Percentiles rank a stretch among this genome's conserved stretches.
Conservation (phyloP, 169 alveolate species). For the Cryptosporidium xiaoi region DNA sequence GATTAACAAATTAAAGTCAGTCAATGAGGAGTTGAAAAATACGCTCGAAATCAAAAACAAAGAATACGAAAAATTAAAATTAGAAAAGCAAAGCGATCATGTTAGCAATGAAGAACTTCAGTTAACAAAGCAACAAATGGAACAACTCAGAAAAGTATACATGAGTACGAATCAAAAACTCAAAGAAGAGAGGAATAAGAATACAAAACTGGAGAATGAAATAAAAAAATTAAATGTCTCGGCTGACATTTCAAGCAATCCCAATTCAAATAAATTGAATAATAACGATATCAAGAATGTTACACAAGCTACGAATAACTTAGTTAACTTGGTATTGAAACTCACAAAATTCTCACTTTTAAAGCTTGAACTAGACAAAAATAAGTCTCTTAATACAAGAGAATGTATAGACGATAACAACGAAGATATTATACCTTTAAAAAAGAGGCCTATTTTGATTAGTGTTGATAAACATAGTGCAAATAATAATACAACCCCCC, state of each 20-base stretch:
- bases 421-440: neutral
- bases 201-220: conserved; percentile 52
- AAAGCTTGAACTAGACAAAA: conserved; percentile 6
- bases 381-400: neutral
- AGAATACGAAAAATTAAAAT: conserved; percentile 22
- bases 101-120: conserved; percentile 49
- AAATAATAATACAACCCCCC: too few species aligned
- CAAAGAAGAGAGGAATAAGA: conserved; percentile 53
- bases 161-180: conserved; percentile 71
- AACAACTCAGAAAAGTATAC: conserved; percentile 64
- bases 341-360: conserved; percentile 44
- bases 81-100: conserved; percentile 46
- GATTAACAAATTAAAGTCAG: conserved; percentile 1
- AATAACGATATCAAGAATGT: conserved; percentile 27
- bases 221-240: conserved; percentile 12
- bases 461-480: neutral
- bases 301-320: conserved; percentile 45
- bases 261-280: conserved; percentile 23
- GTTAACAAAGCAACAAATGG: conserved; percentile 64
- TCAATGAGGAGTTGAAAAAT: conserved; percentile 12
- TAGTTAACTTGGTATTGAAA: conserved; percentile 31
- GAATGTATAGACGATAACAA: neutral
- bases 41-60: neutral
- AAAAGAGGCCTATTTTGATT: neutral
- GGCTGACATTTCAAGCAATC: neutral